These are phyloP conservation scores for Tephrocybe rancida DNA, from an alignment of 768 basidiomycete species.

Conservation along the genomic window DNA sequence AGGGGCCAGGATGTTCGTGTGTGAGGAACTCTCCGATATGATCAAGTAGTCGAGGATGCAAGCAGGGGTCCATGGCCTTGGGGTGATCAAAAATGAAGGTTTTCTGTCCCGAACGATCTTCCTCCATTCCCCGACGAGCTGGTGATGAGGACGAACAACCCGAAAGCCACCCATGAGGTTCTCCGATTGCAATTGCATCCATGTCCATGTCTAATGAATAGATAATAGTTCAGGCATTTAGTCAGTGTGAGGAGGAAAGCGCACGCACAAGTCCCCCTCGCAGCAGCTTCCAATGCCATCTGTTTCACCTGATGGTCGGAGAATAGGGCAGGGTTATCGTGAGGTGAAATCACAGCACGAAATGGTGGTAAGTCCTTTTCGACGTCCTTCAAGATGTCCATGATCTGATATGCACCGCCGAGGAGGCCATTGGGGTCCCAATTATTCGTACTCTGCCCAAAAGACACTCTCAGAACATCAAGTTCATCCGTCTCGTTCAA, in stretches of 20 bases:
- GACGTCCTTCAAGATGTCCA: constrained; percentile 31
- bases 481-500: constrained; percentile 24
- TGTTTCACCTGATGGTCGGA: constrained; percentile 20
- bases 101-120: constrained; percentile 14
- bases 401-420: constrained; percentile 18
- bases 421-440: constrained; percentile 20
- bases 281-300: constrained; percentile 17
- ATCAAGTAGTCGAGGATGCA: constrained; percentile 32
- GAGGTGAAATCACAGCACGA: constrained; percentile 36
- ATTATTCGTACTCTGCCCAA: constrained; percentile 9
- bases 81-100: constrained; percentile 42
- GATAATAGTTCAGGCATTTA: neutral
- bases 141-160: constrained; percentile 28
- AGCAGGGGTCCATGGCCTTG: constrained; percentile 40
- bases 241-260: neutral
- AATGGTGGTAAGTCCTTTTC: constrained; percentile 36
- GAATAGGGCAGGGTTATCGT: constrained; percentile 32
- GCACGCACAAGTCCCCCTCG: constrained; percentile 14
- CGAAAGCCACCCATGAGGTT: constrained; percentile 20
- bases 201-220: constrained; percentile 16
- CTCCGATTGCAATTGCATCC: constrained; percentile 8
- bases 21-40: constrained; percentile 44
- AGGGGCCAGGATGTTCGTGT: constrained; percentile 30
- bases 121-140: constrained; percentile 19
- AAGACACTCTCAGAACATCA: constrained; percentile 16